phyloP scores from a whole-genome alignment of 2,329 filamentous ascomycete species.

The Trichoderma breve region DNA sequence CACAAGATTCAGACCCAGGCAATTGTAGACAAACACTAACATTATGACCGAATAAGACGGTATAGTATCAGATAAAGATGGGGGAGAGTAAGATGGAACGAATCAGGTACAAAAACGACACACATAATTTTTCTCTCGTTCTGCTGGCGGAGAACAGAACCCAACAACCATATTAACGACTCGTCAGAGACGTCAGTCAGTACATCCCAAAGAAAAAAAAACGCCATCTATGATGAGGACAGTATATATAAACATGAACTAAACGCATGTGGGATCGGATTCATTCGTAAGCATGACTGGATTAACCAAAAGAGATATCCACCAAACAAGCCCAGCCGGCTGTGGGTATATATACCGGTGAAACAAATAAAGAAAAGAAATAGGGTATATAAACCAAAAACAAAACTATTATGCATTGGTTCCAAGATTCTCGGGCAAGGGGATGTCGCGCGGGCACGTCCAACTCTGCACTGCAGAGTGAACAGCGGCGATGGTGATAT shows the following conservation, averaged over 20 bases:
- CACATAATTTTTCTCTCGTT: not conserved
- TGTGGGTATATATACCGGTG: slow-evolving; percentile 11
- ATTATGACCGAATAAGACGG: not conserved
- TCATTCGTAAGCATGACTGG: slow-evolving; percentile 17
- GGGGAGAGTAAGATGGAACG: not conserved
- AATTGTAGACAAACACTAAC: not conserved
- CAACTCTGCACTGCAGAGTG: slow-evolving; percentile 6
- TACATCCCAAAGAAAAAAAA: not conserved
- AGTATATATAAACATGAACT: slow-evolving; percentile 16
- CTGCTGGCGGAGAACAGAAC: not conserved
- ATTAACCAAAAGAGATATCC: slow-evolving; percentile 17
- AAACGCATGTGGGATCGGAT: slow-evolving; percentile 14
- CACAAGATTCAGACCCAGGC: not conserved
- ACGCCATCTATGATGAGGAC: slow-evolving; percentile 18
- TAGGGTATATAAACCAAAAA: slow-evolving; percentile 18
- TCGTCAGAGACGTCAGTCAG: not conserved
- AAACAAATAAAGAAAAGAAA: not conserved
- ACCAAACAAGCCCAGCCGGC: slow-evolving; percentile 19
- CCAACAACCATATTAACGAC: not conserved
- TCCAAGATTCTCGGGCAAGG: not conserved
- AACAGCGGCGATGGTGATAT: not conserved
- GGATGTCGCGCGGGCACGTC: not conserved
- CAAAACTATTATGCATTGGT: slow-evolving; percentile 9
- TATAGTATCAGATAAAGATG: not conserved
- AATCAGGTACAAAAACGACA: not conserved